Evolutionary conservation across 306 rosid genomes (phyloP).

Genomic region (Vicia sativa): DNA sequence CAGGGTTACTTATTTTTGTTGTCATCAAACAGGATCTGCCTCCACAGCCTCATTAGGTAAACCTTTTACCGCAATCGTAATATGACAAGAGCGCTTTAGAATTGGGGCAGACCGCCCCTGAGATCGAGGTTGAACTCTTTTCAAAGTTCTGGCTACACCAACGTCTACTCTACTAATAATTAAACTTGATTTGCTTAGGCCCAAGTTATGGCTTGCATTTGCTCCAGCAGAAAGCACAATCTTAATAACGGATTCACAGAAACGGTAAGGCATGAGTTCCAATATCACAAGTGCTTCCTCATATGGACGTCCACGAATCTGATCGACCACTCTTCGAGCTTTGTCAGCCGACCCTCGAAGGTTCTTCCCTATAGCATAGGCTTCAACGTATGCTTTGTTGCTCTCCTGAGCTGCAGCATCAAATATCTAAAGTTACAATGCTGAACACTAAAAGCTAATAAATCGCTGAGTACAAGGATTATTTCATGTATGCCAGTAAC

Average conservation of each 20-base stretch:
- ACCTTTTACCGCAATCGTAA: slow-evolving; percentile 50
- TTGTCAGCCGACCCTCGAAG: slow-evolving; percentile 55
- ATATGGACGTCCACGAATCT: slow-evolving; percentile 47
- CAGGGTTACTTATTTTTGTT: slow-evolving; percentile 4
- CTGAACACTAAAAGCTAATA: no score
- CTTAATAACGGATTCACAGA: slow-evolving; percentile 49
- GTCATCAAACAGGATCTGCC: slow-evolving; percentile 33
- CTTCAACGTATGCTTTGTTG: slow-evolving; percentile 41
- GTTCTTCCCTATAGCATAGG: slow-evolving; percentile 45
- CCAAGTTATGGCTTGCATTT: slow-evolving; percentile 55
- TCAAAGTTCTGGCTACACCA: slow-evolving; percentile 53
- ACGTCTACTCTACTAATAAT: slow-evolving; percentile 55
- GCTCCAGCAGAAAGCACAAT: slow-evolving; percentile 59
- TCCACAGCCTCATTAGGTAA: slow-evolving; percentile 37
- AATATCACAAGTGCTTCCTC: slow-evolving; percentile 50
- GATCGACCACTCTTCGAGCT: slow-evolving; percentile 53
- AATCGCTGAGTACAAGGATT: no score
- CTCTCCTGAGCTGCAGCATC: slow-evolving; percentile 44
- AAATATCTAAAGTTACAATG: no score
- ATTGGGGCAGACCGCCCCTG: slow-evolving; percentile 47
- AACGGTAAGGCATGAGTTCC: slow-evolving; percentile 55
- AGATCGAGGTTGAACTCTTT: slow-evolving; percentile 44
- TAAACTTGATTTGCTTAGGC: slow-evolving; percentile 52
- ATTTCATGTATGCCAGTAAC: no score
- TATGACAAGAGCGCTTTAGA: slow-evolving; percentile 54